Conservation (phyloP, 2,329 filamentous ascomycete species). For the Colletotrichum orbiculare region DNA sequence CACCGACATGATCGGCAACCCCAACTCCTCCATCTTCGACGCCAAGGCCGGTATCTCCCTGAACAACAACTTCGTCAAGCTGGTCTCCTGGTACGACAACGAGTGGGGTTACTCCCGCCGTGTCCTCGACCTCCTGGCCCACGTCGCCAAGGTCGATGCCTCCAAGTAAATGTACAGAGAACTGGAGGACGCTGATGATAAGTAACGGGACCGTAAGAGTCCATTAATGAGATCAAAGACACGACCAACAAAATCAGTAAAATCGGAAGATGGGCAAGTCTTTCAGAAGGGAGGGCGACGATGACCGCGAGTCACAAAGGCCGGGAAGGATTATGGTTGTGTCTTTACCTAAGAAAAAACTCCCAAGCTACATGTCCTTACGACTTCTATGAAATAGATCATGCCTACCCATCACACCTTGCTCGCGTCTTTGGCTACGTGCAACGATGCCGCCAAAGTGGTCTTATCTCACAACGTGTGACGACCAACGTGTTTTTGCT, state of each 20-base stretch:
- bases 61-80: conserved; percentile 99
- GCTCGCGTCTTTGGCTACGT: background rate
- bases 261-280: conserved; percentile 32
- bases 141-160: conserved; percentile 82
- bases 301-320: conserved; percentile 20
- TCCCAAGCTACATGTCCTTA: conserved; percentile 32
- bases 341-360: conserved; percentile 32
- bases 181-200: conserved; percentile 26
- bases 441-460: background rate
- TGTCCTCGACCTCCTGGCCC: conserved; percentile 83
- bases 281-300: conserved; percentile 29
- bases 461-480: background rate
- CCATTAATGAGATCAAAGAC: conserved; percentile 29
- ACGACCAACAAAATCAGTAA: conserved; percentile 36
- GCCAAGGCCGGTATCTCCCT: conserved; percentile 99
- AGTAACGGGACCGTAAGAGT: conserved; percentile 27
- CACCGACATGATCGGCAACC: conserved; percentile 91
- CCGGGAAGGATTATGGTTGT: conserved; percentile 33
- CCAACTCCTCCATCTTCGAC: conserved; percentile 97
- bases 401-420: conserved; percentile 29
- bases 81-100: conserved; percentile 99
- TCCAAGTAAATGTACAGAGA: conserved; percentile 56
- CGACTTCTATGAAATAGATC: conserved; percentile 36
- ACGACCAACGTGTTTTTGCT: background rate
- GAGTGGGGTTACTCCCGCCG: conserved; percentile 99